phyloP scores from a whole-genome alignment of 1,284 basidiomycete genomes.

The Austroboletus novae-zelandiae region DNA sequence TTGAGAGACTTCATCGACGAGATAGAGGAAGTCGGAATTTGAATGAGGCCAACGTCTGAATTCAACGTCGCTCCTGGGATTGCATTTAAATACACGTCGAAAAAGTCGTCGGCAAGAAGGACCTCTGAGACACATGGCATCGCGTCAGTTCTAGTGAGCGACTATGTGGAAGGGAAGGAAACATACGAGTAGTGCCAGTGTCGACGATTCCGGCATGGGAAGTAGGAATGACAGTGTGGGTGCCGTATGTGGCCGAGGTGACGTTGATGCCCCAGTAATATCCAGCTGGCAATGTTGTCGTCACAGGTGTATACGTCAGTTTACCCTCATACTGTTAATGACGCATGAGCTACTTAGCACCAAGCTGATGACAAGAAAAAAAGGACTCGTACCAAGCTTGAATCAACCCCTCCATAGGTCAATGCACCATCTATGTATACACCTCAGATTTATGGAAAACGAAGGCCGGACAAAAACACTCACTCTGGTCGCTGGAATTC shows the following conservation, averaged over 20 bases:
- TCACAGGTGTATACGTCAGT: conserved; percentile 22
- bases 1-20: conserved; percentile 19
- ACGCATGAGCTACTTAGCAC: not conserved
- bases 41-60: conserved; percentile 13
- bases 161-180: not conserved
- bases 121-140: conserved; percentile 10
- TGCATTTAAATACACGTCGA: conserved; percentile 15
- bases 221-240: conserved; percentile 8
- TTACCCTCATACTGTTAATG: conserved; percentile 16
- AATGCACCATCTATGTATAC: conserved; percentile 25
- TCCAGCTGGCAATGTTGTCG: conserved; percentile 16
- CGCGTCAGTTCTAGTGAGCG: not conserved
- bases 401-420: conserved; percentile 26
- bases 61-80: conserved; percentile 22
- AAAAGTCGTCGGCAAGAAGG: conserved; percentile 21
- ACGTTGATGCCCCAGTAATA: conserved; percentile 28
- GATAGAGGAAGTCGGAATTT: conserved; percentile 17
- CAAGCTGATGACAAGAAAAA: not conserved
- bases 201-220: conserved; percentile 21
- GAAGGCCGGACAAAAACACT: not conserved
- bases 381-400: conserved; percentile 14
- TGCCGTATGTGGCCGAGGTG: conserved; percentile 16
- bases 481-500: conserved; percentile 18
- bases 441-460: not conserved
- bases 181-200: conserved; percentile 21